Evolutionary conservation across 768 basidiomycete species (phyloP).

Genomic region (Mycena filopes): DNA sequence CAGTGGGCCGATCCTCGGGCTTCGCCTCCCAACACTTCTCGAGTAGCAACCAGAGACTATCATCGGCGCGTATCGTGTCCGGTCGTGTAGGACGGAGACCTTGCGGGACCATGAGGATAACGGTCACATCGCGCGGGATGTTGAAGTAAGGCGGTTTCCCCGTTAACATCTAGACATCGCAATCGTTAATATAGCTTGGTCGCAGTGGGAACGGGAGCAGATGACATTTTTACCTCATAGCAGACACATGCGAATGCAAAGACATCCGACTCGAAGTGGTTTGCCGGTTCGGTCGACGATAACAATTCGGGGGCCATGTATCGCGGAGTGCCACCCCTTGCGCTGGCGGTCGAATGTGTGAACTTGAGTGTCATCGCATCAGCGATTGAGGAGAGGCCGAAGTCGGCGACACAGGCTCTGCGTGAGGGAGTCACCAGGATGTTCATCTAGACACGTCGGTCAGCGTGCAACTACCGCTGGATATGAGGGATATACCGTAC

Average conservation of each 20-base stretch:
- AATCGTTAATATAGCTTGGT: neutral
- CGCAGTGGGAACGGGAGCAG: neutral
- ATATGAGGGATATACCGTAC: conserved; percentile 15
- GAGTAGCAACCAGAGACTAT: conserved; percentile 27
- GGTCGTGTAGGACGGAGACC: conserved; percentile 21
- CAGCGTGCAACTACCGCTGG: neutral
- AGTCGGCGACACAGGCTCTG: conserved; percentile 32
- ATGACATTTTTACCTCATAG: conserved; percentile 33
- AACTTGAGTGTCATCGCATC: conserved; percentile 21
- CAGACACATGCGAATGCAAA: conserved; percentile 29
- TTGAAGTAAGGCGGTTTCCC: conserved; percentile 22
- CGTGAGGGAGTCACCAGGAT: conserved; percentile 32
- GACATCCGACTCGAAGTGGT: conserved; percentile 21
- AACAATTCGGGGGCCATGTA: conserved; percentile 28
- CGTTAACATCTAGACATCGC: conserved; percentile 18
- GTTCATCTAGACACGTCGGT: conserved; percentile 22
- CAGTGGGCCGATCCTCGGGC: conserved; percentile 11
- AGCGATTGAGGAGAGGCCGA: conserved; percentile 30
- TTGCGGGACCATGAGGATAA: conserved; percentile 3
- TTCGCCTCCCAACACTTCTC: conserved; percentile 22
- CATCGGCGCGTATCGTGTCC: neutral
- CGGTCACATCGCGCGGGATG: neutral
- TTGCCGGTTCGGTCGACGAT: neutral
- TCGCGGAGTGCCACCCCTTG: conserved; percentile 18
- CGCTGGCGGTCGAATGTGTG: conserved; percentile 25